Conservation (phyloP, 305 asterid genomes). For the Caryopteris hybrid region DNA sequence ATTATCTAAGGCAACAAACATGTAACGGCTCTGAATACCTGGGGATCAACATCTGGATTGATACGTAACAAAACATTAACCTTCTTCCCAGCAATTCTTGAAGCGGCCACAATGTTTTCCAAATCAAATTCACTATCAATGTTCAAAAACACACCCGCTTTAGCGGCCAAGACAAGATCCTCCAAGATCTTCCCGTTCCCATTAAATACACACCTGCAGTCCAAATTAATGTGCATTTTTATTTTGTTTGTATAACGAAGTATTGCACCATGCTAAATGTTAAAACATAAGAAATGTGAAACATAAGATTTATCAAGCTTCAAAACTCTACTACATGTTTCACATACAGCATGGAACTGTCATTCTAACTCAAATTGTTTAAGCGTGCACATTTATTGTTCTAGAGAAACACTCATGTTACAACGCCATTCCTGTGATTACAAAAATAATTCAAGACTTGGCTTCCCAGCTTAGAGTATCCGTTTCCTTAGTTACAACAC, state of each 20-base stretch:
- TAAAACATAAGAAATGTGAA: neutral
- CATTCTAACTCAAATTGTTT: neutral
- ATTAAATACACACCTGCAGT: conserved; percentile 77
- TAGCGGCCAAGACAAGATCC: conserved; percentile 85
- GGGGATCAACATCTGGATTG: conserved; percentile 98
- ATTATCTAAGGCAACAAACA: neutral
- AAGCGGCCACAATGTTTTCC: conserved; percentile 79
- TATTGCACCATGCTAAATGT: neutral
- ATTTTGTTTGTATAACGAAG: neutral
- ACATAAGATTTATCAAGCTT: neutral
- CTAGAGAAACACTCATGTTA: no score
- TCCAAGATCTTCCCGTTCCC: conserved; percentile 90
- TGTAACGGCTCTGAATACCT: conserved; percentile 41
- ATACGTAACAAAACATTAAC: conserved; percentile 85
- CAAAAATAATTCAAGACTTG: neutral
- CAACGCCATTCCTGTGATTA: no score
- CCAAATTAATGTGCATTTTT: neutral
- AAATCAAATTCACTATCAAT: conserved; percentile 91
- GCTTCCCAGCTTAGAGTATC: no score
- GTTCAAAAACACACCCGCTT: conserved; percentile 84
- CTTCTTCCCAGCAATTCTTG: conserved; percentile 74
- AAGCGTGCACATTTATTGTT: no score
- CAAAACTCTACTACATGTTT: neutral
- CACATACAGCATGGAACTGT: neutral
- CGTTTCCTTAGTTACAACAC: no score